Evolutionary conservation across 1,139 yeast genomes (phyloP), one percentile per base, ranked within the genome.

Genomic region (Lodderomyces parapsilosis): DNA sequence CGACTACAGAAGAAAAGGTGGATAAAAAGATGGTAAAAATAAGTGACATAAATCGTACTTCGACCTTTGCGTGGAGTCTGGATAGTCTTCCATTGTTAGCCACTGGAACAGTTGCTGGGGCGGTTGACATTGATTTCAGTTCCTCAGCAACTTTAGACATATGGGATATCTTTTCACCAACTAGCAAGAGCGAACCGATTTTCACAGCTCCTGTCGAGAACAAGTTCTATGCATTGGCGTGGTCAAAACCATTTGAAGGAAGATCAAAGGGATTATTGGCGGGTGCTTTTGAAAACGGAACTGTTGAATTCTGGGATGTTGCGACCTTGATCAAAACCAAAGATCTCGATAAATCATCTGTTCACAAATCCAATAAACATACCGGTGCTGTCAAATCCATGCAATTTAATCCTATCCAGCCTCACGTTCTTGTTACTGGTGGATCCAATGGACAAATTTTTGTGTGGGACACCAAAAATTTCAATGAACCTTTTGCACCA

Each of bases 51-150:
- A 76, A 81, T 51, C 78, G 91, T 54, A 88, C 97, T 14, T 90
- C 97, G 39, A 84, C 96, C 30, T 89, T 93, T 66, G 96, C 98
- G 41, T 93, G 98, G 98, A 88, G 96, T 44, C 80, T 76, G 57
- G 88, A 83, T 55, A 67, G 77, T 42, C 71, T 83, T 47, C 96
- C 96, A 20, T 65, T 81, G 46, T 65, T 91, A 54, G 97, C 89
- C 22, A 81, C 96, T 1, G 99, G 96, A 35, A 86, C 97, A 0
- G 88, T 88, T 17, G 93, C 98, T 0, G 98, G 98, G 13, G 95
- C 97, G 13, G 86, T 93, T 54, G 97, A 89, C 59, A 87, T 86
- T 40, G 81, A 86, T 58, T 90, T 91, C 65, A 83, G 91, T 40
- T 81, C 95, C 30, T 76, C 83, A 30, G 83, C 96, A 3, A 68